phyloP scores from a whole-genome alignment of 2,329 filamentous ascomycete genomes.

The Hymenoscyphus occultus region DNA sequence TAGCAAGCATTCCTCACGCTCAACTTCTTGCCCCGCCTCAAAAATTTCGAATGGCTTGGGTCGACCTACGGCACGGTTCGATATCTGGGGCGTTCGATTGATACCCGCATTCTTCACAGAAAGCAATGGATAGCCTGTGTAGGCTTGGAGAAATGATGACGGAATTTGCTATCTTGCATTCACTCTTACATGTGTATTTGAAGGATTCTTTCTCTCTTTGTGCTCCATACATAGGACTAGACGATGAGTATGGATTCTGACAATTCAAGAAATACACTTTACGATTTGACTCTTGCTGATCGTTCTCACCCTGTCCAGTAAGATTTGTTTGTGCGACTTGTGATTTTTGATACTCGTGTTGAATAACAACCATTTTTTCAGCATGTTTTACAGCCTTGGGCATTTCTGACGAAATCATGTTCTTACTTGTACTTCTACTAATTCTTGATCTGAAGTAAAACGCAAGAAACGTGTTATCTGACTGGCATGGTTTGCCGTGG shows the following conservation, averaged over 20 bases:
- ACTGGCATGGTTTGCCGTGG: no score
- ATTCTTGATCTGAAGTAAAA: no score
- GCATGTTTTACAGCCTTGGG: no score
- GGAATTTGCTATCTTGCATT: constrained; percentile 20
- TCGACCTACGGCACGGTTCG: constrained; percentile 31
- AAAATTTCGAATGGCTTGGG: constrained; percentile 25
- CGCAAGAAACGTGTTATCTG: no score
- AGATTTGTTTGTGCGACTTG: neutral
- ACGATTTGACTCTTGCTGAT: neutral
- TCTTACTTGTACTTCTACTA: no score
- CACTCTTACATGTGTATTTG: constrained; percentile 23
- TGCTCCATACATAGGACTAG: constrained; percentile 24
- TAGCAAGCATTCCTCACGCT: constrained; percentile 20
- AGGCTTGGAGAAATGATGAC: constrained; percentile 19
- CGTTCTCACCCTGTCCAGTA: neutral
- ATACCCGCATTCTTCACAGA: constrained; percentile 37
- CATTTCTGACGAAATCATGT: no score
- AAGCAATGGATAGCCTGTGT: constrained; percentile 30
- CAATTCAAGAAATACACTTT: constrained; percentile 15
- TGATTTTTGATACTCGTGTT: neutral
- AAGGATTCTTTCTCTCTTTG: constrained; percentile 18
- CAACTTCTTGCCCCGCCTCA: constrained; percentile 35
- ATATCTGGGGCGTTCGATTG: constrained; percentile 35
- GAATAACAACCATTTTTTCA: no score
- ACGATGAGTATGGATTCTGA: constrained; percentile 23